Evolutionary conservation across 352 stramenopile species (phyloP).

Genomic region (Thraustochytrium striatum): DNA sequence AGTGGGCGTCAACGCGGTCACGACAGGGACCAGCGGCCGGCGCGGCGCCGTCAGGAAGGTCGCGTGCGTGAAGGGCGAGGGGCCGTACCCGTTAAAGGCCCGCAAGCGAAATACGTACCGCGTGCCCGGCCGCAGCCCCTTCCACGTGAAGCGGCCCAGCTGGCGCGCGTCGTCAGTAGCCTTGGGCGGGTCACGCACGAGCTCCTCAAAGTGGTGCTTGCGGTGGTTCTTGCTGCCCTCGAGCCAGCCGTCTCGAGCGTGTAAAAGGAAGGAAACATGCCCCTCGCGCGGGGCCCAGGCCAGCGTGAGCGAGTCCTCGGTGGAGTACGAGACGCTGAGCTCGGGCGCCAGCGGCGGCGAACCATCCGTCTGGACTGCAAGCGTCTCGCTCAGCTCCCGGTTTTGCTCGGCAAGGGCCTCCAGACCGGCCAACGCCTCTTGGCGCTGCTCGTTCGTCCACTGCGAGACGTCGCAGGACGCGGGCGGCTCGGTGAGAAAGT

Average conservation of each 20-base stretch:
- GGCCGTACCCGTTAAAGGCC: conserved; percentile 80
- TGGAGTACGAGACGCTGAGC: background rate
- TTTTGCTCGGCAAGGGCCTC: conserved; percentile 51
- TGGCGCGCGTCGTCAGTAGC: conserved; percentile 73
- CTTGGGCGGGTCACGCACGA: conserved; percentile 78
- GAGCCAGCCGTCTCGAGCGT: conserved; percentile 55
- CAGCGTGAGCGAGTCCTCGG: conserved; percentile 20
- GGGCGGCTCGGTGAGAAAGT: conserved; percentile 9
- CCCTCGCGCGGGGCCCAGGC: conserved; percentile 43
- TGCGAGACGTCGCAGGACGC: conserved; percentile 18
- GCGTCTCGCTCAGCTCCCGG: conserved; percentile 41
- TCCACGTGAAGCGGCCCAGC: conserved; percentile 60
- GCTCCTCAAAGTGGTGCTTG: conserved; percentile 59
- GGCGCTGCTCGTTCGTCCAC: background rate
- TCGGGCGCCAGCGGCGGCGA: conserved; percentile 45
- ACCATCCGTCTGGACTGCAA: conserved; percentile 52
- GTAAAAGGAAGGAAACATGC: conserved; percentile 54
- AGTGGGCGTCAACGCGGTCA: conserved; percentile 64
- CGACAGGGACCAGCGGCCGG: conserved; percentile 65
- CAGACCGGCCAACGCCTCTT: conserved; percentile 43
- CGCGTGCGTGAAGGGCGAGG: conserved; percentile 72
- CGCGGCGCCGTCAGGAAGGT: conserved; percentile 71
- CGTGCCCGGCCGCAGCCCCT: conserved; percentile 69
- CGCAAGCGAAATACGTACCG: conserved; percentile 81
- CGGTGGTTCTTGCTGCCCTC: conserved; percentile 55